These are phyloP conservation scores for Oryza meyeriana DNA, from an alignment of 176 grass and related monocot genomes.

Conservation along the genomic window DNA sequence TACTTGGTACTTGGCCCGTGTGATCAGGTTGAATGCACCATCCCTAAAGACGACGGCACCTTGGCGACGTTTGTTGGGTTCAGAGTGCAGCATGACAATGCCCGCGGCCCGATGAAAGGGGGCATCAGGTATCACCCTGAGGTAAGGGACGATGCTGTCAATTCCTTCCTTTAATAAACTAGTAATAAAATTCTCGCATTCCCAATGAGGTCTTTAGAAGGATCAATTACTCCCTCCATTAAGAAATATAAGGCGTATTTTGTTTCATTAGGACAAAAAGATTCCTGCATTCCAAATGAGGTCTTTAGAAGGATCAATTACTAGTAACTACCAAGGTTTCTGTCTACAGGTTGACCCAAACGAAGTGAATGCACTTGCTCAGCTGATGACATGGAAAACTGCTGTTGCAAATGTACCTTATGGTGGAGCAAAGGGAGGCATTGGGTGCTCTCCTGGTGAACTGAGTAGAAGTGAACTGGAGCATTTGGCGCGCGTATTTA, in stretches of 20 bases:
- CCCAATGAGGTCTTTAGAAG: not conserved
- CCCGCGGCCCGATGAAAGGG: constrained; percentile 96
- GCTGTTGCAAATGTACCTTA: constrained; percentile 86
- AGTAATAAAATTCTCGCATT: not conserved
- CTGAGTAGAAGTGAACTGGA: constrained; percentile 82
- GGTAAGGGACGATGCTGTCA: constrained; percentile 30
- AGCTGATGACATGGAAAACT: constrained; percentile 99
- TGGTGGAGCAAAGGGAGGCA: constrained; percentile 96
- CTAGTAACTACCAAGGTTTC: not conserved
- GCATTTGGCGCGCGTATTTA: constrained; percentile 88
- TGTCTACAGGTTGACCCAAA: constrained; percentile 70
- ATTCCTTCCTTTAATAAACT: not conserved
- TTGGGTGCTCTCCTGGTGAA: constrained; percentile 75
- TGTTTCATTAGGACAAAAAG: too few species aligned
- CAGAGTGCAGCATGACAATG: constrained; percentile 95
- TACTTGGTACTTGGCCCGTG: not conserved
- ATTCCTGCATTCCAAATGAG: too few species aligned
- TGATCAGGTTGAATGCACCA: constrained; percentile 90
- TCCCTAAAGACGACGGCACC: constrained; percentile 89
- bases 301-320: not conserved
- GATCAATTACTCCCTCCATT: too few species aligned
- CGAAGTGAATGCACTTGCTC: constrained; percentile 96
- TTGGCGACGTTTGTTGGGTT: constrained; percentile 82
- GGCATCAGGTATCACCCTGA: constrained; percentile 93
- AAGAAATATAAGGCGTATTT: too few species aligned